Evolutionary conservation across 176 grass and related monocot species (phyloP).

Genomic region (Neostapfia colusana): DNA sequence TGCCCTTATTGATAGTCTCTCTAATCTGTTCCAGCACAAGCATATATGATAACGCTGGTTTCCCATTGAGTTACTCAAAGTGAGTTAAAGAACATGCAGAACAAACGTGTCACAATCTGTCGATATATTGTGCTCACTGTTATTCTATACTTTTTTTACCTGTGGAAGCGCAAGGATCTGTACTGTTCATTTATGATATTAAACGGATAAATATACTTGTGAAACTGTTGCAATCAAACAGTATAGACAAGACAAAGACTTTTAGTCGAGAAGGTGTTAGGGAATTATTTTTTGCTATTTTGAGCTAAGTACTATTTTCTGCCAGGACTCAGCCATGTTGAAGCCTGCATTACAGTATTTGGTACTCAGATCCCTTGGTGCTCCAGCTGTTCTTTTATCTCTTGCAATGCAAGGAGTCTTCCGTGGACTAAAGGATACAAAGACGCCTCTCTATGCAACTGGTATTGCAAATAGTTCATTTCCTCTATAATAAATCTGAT

Average conservation of each 20-base stretch:
- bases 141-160: neutral
- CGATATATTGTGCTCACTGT: neutral
- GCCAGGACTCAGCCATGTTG: constrained; percentile 73
- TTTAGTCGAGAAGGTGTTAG: neutral
- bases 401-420: constrained; percentile 86
- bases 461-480: constrained; percentile 45
- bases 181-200: neutral
- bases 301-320: constrained; percentile 13
- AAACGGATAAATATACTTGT: no score
- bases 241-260: no score
- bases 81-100: neutral
- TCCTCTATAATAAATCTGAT: neutral
- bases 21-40: neutral
- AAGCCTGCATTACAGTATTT: constrained; percentile 75
- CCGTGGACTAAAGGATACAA: constrained; percentile 90
- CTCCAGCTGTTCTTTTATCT: constrained; percentile 89
- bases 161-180: neutral
- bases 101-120: neutral
- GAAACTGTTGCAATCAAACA: no score
- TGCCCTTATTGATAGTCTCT: neutral
- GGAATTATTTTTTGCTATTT: neutral
- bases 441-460: constrained; percentile 91
- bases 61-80: neutral
- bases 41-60: neutral
- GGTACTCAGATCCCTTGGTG: constrained; percentile 80